Percentiles rank a stretch among this genome's conserved stretches.
phyloP scores from a whole-genome alignment of 352 stramenopile species.

The Phytophthora pisi region DNA sequence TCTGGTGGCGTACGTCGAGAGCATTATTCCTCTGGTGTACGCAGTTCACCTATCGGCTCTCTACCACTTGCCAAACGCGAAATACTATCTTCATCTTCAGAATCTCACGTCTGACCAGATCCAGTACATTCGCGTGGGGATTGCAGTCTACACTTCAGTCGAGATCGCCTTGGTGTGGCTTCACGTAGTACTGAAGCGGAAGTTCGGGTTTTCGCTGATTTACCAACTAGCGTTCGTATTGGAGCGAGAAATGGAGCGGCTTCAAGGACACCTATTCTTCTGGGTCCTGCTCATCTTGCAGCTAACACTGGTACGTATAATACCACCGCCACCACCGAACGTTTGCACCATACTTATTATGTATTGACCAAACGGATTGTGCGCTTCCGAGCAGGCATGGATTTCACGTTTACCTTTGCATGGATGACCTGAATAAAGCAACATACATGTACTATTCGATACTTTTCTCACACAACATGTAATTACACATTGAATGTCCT shows the following conservation, averaged over 20 bases:
- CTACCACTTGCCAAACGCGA: not conserved
- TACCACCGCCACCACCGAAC: not conserved
- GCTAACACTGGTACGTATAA: not conserved
- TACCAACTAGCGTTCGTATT: conserved; percentile 3
- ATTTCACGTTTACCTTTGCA: conserved; percentile 1
- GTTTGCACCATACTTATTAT: not conserved
- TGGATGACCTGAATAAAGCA: not conserved
- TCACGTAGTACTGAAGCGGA: not conserved
- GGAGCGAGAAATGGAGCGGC: not conserved
- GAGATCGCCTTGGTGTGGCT: conserved; percentile 6
- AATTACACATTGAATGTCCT: too few relatives aligned
- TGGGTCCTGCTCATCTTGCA: not conserved
- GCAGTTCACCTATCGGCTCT: not conserved
- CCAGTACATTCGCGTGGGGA: not conserved
- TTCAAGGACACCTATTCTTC: not conserved
- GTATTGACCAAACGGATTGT: not conserved
- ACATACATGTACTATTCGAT: too few relatives aligned
- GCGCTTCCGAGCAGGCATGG: conserved; percentile 1
- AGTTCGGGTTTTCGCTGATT: conserved; percentile 1
- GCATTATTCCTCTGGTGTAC: not conserved
- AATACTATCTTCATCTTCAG: conserved; percentile 2
- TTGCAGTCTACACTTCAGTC: not conserved
- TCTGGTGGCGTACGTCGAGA: not conserved
- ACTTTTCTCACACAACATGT: too few relatives aligned
- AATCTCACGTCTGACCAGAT: not conserved